Evolutionary conservation across 805 yeast species (phyloP).

Genomic region (Pichia exigua): DNA sequence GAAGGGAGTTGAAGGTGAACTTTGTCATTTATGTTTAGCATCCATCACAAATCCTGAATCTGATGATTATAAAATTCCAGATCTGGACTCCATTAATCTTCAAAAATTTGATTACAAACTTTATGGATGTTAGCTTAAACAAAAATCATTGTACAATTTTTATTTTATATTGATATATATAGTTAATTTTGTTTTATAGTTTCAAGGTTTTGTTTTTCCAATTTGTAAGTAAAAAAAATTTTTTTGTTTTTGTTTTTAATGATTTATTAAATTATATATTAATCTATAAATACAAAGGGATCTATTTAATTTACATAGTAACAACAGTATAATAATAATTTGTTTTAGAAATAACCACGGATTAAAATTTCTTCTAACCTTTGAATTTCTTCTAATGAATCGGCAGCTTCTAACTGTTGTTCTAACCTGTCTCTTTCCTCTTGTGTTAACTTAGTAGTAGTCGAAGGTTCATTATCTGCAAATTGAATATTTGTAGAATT

Average conservation of each 20-base stretch:
- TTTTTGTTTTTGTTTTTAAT: background rate
- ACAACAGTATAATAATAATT: background rate
- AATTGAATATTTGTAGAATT: background rate
- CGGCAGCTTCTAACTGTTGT: constrained; percentile 50
- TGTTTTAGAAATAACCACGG: constrained; percentile 27
- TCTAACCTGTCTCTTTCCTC: constrained; percentile 47
- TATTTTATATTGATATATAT: background rate
- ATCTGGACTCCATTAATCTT: background rate
- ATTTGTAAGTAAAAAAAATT: background rate
- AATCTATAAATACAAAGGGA: background rate
- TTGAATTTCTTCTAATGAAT: constrained; percentile 67
- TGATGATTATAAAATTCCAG: background rate
- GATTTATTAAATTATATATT: background rate
- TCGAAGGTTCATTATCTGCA: background rate
- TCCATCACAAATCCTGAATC: background rate
- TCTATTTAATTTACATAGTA: background rate
- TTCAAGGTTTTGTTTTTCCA: background rate
- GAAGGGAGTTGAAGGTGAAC: background rate
- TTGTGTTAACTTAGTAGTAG: constrained; percentile 36
- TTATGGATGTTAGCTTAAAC: background rate
- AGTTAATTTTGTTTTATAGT: background rate
- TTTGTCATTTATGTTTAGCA: constrained; percentile 5
- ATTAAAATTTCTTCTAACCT: constrained; percentile 51
- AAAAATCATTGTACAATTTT: background rate
- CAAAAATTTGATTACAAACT: background rate